Evolutionary conservation across 139 green algal genomes (phyloP).

Genomic region (Chloropicon primus): DNA sequence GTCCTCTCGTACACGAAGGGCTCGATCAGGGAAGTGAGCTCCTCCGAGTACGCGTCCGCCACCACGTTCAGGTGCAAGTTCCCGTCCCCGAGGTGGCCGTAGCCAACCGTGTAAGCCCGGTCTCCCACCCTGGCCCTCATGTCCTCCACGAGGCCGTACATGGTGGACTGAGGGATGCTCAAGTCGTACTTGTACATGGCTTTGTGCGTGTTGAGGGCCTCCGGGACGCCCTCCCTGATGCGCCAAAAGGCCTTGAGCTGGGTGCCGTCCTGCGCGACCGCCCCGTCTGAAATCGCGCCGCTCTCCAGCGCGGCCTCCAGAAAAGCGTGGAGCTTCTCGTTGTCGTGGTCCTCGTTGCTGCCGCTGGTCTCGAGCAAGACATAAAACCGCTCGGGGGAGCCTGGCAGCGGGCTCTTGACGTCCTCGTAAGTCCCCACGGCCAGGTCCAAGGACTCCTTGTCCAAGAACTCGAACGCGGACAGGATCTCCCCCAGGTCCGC

Average conservation of each 20-base stretch:
- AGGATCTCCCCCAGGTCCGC: conserved; percentile 64
- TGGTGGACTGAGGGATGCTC: conserved; percentile 19
- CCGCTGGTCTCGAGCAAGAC: conserved; percentile 75
- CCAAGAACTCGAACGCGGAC: conserved; percentile 86
- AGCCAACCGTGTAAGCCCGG: conserved; percentile 48
- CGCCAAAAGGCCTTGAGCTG: conserved; percentile 72
- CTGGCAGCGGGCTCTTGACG: conserved; percentile 42
- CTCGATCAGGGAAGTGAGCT: conserved; percentile 58
- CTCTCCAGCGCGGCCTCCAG: conserved; percentile 22
- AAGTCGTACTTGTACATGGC: conserved; percentile 90
- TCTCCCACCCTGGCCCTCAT: conserved; percentile 20
- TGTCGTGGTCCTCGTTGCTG: conserved; percentile 53
- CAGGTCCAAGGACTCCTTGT: conserved; percentile 48
- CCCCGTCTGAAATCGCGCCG: conserved; percentile 26
- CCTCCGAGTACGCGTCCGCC: background rate
- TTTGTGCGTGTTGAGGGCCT: conserved; percentile 53
- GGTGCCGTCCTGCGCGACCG: conserved; percentile 36
- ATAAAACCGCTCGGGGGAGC: conserved; percentile 52
- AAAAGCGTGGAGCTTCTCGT: conserved; percentile 60
- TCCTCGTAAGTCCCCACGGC: conserved; percentile 32
- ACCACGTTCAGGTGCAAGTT: conserved; percentile 95
- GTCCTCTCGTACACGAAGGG: conserved; percentile 91
- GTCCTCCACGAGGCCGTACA: conserved; percentile 69
- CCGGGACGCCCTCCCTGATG: conserved; percentile 73
- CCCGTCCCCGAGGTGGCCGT: conserved; percentile 90